These are phyloP conservation scores for Sphagnum magellanicum DNA, from an alignment of 228 moss, liverwort and hornwort genomes.

Conservation along the genomic window DNA sequence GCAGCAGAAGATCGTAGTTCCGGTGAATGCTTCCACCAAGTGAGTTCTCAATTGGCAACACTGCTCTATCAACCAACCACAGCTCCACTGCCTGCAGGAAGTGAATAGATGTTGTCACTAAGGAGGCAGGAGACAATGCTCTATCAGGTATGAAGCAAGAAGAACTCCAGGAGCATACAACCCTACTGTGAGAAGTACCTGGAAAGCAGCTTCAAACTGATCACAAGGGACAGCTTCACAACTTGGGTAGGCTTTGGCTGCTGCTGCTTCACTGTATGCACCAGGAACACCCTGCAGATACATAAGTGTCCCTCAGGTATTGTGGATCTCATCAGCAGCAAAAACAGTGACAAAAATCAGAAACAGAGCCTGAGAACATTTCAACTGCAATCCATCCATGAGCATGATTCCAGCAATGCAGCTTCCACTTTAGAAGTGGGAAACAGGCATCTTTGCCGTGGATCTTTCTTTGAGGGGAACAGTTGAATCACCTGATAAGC, in stretches of 20 bases:
- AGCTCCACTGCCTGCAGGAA: constrained; percentile 77
- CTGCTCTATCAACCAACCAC: constrained; percentile 98
- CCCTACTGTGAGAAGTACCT: constrained; percentile 30
- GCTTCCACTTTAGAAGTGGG: background rate
- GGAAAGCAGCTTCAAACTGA: constrained; percentile 96
- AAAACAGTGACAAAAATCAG: background rate
- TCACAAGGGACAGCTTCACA: constrained; percentile 99
- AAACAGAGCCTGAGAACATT: background rate
- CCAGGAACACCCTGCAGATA: constrained; percentile 85
- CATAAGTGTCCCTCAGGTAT: background rate
- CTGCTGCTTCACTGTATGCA: constrained; percentile 98
- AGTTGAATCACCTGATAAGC: constrained; percentile 74
- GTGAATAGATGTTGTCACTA: background rate
- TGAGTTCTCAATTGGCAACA: constrained; percentile 90
- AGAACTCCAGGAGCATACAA: background rate
- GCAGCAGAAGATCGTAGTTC: constrained; percentile 92
- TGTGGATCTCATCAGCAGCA: background rate
- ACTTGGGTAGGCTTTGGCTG: constrained; percentile 91
- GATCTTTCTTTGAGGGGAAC: background rate
- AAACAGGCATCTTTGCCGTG: background rate
- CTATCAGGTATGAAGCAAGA: background rate
- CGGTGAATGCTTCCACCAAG: constrained; percentile 95
- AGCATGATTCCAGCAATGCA: background rate
- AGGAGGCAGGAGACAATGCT: background rate
- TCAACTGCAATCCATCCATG: background rate